Base-by-base conservation (phyloP, 2,329 filamentous ascomycete genomes). In the Paradendryphiella salina region DNA sequence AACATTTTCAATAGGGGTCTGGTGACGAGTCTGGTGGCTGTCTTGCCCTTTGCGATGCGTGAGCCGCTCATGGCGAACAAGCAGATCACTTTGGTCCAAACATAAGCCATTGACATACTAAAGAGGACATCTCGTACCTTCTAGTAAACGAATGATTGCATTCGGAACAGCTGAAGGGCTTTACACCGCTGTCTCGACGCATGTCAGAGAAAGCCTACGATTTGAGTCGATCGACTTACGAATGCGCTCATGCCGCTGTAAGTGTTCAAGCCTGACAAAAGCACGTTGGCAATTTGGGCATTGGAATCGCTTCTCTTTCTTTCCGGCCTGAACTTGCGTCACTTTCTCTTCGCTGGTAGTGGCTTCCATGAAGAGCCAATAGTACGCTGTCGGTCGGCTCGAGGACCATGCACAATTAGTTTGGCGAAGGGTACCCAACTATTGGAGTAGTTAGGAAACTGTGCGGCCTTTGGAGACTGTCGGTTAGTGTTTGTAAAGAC, bases 101-200 rank as follows among this genome's bases (percentile, higher is more conserved):
- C 15, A 32, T 35, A 39, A 51, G 26, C 15, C 2, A 33, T 35
- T 8, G 11, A 13, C 10, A 28, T 26, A n/a, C 3, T 6, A 29
- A 14, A 10, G 18, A 8, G 38, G 17, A 23, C 3, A n/a, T 34
- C 3, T 20, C 59, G 23, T 73, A 74, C 73, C 73, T 75, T 60
- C 73, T 63, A 8, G 73, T 74, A 57, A 76, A 76, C 8, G 72
- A 73, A 55, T 73, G 73, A 34, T 73, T 73, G 56, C 73, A 76
- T 52, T 71, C 65, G 32, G 62, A 54, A 53, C 73, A 76, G 33
- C 64, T 59, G 59, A 75, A 76, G 6, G 73, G 73, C 56, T 75
- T 75, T 50, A 75, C 67, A 20, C 73, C 70, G 35, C 71, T 75
- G 57, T 76, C 71, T 69, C 35, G 44, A 29, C 14, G 4, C 34